Conservation (phyloP, 2,329 filamentous ascomycete species). For the Epichloe glyceriae region DNA sequence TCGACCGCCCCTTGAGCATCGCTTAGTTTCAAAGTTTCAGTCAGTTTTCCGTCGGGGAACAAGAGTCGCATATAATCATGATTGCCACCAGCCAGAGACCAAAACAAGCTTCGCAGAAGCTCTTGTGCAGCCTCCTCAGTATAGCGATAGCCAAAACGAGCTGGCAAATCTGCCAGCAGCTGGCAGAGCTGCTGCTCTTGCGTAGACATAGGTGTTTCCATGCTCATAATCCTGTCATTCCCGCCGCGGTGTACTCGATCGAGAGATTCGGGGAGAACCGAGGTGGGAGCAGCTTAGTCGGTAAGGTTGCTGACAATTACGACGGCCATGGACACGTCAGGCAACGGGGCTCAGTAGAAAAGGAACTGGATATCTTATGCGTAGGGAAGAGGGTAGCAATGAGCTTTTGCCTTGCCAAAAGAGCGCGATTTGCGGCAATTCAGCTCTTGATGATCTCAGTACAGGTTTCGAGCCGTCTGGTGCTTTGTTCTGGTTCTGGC, state of each 20-base stretch:
- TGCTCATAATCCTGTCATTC: constrained; percentile 23
- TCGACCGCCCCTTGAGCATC: constrained; percentile 86
- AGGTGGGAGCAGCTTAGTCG: constrained; percentile 8
- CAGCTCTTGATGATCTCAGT: background rate
- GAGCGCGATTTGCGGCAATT: background rate
- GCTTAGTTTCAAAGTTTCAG: constrained; percentile 59
- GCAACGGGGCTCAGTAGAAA: background rate
- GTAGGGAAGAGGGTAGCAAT: background rate
- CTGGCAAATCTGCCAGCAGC: constrained; percentile 67
- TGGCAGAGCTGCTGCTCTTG: constrained; percentile 75
- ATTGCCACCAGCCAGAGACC: constrained; percentile 66
- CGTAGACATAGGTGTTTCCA: constrained; percentile 44
- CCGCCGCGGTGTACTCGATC: background rate
- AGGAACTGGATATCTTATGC: background rate
- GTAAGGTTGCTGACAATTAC: background rate
- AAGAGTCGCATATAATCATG: constrained; percentile 63
- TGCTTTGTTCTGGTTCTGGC: background rate
- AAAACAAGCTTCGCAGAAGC: constrained; percentile 71
- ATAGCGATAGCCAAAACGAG: constrained; percentile 62
- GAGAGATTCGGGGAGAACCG: background rate
- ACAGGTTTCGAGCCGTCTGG: background rate
- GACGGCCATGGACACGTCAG: constrained; percentile 2
- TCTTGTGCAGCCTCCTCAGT: constrained; percentile 55
- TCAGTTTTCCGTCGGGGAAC: constrained; percentile 64
- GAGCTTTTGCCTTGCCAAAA: background rate